phyloP scores from a whole-genome alignment of 805 yeast genomes.

The Kodamaea fukazawae region DNA sequence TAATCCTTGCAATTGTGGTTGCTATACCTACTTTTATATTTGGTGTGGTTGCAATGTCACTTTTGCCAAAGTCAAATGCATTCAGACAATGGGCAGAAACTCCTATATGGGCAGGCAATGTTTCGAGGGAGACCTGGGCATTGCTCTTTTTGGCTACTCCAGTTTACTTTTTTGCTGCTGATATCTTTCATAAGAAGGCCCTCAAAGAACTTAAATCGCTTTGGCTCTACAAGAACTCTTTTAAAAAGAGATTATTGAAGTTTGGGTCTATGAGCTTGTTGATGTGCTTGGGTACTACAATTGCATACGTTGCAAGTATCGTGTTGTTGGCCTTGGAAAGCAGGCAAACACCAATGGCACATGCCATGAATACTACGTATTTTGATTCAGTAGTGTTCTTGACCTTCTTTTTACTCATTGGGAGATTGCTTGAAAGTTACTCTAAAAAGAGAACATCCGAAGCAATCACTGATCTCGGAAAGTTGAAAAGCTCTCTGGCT shows the following conservation, averaged over 20 bases:
- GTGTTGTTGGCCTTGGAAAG: slow-evolving; percentile 51
- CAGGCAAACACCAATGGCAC: slow-evolving; percentile 16
- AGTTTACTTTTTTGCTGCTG: slow-evolving; percentile 71
- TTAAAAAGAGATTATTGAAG: slow-evolving; percentile 54
- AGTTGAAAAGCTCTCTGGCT: slow-evolving; percentile 50
- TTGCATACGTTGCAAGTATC: slow-evolving; percentile 68
- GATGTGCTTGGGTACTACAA: slow-evolving; percentile 70
- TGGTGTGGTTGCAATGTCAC: slow-evolving; percentile 68
- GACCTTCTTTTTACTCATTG: slow-evolving; percentile 68
- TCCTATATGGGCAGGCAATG: slow-evolving; percentile 63
- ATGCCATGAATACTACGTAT: slow-evolving; percentile 60
- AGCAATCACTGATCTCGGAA: slow-evolving; percentile 54
- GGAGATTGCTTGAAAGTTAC: slow-evolving; percentile 63
- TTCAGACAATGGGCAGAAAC: slow-evolving; percentile 55
- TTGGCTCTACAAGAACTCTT: slow-evolving; percentile 56
- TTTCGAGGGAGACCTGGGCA: slow-evolving; percentile 62
- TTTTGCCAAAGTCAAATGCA: slow-evolving; percentile 40
- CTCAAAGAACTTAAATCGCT: slow-evolving; percentile 53
- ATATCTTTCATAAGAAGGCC: slow-evolving; percentile 68
- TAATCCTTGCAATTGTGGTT: slow-evolving; percentile 48
- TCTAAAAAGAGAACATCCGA: slow-evolving; percentile 68
- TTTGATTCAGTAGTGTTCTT: slow-evolving; percentile 79
- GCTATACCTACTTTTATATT: slow-evolving; percentile 69
- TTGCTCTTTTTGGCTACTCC: slow-evolving; percentile 66
- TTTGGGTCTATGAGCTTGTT: slow-evolving; percentile 79